Base-by-base conservation (phyloP, 257 asterid species). In the Solanum acaule region DNA sequence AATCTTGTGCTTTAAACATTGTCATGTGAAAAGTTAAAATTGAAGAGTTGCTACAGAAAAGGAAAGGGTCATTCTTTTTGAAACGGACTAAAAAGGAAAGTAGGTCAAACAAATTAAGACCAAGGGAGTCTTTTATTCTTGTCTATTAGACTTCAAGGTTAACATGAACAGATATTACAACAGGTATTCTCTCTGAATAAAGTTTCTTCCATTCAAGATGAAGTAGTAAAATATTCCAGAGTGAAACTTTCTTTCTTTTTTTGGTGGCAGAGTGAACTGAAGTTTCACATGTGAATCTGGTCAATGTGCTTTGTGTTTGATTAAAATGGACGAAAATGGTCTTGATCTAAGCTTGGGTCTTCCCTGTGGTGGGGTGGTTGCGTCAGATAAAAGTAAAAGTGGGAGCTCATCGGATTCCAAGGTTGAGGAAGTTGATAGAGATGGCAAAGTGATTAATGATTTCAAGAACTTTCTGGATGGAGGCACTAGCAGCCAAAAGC, bases 391-490 rank as follows among this genome's bases (percentile, higher is more conserved):
- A 89, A 93, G 90, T 73, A 93, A 93, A 93, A 90, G 85, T 35
- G 93, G 93, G 37, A 93, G 94, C 92, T 91, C 98, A 27, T 92
- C 98, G 2, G 98, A 95, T 46, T 42, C 88, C 84, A 93, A 91
- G 90, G 84, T 93, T 25, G 95, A 93, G 86, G 95, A 94, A 86
- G 95, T 88, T 86, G 99, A 97, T 84, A 91, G 99, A 88, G 99
- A 93, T 89, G 93, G 93, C 85, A 97, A 94, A 88, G 87, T 95
- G 93, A 97, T 95, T 90, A 94, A 92, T 38, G 98, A 96, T 93
- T 95, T 97, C 93, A 97, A 97, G 88, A 96, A 92, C 89, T 97
- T 96, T 90, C 94, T 97, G 75, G 98, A 97, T 92, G 98, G 99
- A 52, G 96, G 98, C 76, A 94, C 89, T 82, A 82, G 86, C 86